phyloP scores from a whole-genome alignment of 352 stramenopile genomes.

The Phytophthora sp. region DNA sequence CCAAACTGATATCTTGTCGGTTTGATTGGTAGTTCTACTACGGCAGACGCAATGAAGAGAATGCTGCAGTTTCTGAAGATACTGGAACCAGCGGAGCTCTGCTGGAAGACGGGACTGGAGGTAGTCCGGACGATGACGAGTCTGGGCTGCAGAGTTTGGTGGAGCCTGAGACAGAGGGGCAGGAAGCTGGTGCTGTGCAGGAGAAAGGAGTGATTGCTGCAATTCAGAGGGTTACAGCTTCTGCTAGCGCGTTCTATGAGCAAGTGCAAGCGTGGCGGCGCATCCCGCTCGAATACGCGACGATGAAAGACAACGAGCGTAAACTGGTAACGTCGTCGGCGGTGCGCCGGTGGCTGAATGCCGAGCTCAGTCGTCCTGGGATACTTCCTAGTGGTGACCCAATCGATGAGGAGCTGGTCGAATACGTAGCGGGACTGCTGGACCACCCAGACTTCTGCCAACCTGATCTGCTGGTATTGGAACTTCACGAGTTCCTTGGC shows the following conservation, averaged over 20 bases:
- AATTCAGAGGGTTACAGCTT: slow-evolving; percentile 31
- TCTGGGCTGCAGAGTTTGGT: slow-evolving; percentile 27
- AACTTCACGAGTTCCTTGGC: slow-evolving; percentile 78
- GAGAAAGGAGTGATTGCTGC: slow-evolving; percentile 32
- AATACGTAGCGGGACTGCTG: slow-evolving; percentile 69
- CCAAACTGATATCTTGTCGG: not conserved
- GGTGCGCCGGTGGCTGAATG: slow-evolving; percentile 50
- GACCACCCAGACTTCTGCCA: slow-evolving; percentile 77
- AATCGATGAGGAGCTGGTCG: slow-evolving; percentile 67
- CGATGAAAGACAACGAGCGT: slow-evolving; percentile 40
- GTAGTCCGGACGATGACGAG: not conserved
- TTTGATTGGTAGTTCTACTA: slow-evolving; percentile 38
- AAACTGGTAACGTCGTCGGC: slow-evolving; percentile 18
- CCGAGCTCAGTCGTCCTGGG: slow-evolving; percentile 48
- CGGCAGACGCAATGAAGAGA: slow-evolving; percentile 15
- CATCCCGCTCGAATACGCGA: slow-evolving; percentile 55
- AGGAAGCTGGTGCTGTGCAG: not conserved
- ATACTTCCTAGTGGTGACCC: slow-evolving; percentile 34
- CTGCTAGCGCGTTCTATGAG: slow-evolving; percentile 47
- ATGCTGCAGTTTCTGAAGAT: not conserved
- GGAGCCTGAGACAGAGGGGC: slow-evolving; percentile 9
- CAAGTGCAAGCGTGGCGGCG: slow-evolving; percentile 51
- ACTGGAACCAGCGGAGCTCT: not conserved
- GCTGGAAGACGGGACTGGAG: not conserved
- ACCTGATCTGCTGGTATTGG: slow-evolving; percentile 63